Base-by-base conservation (phyloP, 1,284 basidiomycete genomes). In the Ustilago vetiveriae region DNA sequence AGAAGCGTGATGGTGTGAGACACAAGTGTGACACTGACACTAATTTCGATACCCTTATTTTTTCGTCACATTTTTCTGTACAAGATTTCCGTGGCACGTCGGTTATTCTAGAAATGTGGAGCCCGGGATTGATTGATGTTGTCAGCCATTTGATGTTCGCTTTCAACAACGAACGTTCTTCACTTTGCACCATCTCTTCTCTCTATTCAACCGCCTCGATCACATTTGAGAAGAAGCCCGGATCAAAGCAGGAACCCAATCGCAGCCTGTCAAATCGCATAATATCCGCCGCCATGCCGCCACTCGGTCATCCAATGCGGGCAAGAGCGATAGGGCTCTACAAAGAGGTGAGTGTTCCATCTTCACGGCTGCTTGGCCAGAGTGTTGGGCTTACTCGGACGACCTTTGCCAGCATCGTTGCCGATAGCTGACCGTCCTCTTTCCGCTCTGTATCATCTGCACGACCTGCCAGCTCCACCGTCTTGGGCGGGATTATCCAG, bases 381-480 rank as follows among this genome's bases (percentile, higher is more conserved):
- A n/a, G n/a, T n/a, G n/a, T n/a, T n/a, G n/a, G n/a, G n/a, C n/a
- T n/a, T n/a, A n/a, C n/a, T n/a, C n/a, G n/a, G n/a, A n/a, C n/a
- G n/a, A n/a, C n/a, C n/a, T n/a, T n/a, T n/a, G n/a, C n/a, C n/a
- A n/a, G n/a, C n/a, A n/a, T n/a, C n/a, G n/a, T n/a, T n/a, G n/a
- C n/a, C n/a, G n/a, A n/a, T n/a, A n/a, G n/a, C n/a, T n/a, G n/a
- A n/a, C n/a, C n/a, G n/a, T n/a, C n/a, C n/a, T n/a, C n/a, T n/a
- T n/a, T n/a, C n/a, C n/a, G n/a, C n/a, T n/a, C n/a, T n/a, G n/a
- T n/a, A n/a, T n/a, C n/a, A n/a, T n/a, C n/a, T n/a, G n/a, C n/a
- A n/a, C n/a, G n/a, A n/a, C n/a, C n/a, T n/a, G n/a, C n/a, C 54
- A 74, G 72, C 76, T 81, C 9, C 79, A 81, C 46, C 72, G 79